phyloP scores from a whole-genome alignment of 345 rosid genomes.

The Hibiscus syriacus region DNA sequence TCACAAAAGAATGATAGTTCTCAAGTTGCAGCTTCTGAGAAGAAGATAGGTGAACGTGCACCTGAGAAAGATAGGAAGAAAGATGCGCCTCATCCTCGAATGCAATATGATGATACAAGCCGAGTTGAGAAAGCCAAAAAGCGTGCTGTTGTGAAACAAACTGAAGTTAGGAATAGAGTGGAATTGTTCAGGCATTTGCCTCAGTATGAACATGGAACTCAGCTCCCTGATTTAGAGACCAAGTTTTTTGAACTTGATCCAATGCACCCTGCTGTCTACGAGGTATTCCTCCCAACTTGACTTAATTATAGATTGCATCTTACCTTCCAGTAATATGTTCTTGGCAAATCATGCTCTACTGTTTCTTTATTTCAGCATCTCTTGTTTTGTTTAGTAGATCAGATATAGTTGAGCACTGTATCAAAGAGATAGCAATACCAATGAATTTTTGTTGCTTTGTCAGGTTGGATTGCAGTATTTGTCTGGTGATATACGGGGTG shows the following conservation, averaged over 20 bases:
- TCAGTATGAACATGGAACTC: constrained; percentile 89
- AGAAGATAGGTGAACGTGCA: constrained; percentile 60
- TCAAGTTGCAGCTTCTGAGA: constrained; percentile 52
- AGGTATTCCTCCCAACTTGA: constrained; percentile 34
- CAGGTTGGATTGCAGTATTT: constrained; percentile 91
- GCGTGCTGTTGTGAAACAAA: constrained; percentile 82
- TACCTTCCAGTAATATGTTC: neutral
- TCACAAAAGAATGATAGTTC: constrained; percentile 52
- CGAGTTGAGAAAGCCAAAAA: constrained; percentile 90
- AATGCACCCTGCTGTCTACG: constrained; percentile 87
- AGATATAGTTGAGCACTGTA: neutral
- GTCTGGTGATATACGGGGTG: constrained; percentile 75
- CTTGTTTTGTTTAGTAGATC: neutral
- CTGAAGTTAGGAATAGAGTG: constrained; percentile 82
- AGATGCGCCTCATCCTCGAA: constrained; percentile 90
- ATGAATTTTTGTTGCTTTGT: neutral
- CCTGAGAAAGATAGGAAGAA: constrained; percentile 86
- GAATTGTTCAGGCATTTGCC: constrained; percentile 97
- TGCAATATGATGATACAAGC: constrained; percentile 87
- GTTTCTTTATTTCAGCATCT: neutral
- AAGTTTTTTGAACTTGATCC: constrained; percentile 85
- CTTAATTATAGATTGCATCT: neutral
- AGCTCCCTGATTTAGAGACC: constrained; percentile 74
- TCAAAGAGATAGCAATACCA: neutral
- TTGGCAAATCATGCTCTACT: neutral